Base-by-base conservation (phyloP, 2,329 filamentous ascomycete genomes). In the Pseudodiploospora longispora region DNA sequence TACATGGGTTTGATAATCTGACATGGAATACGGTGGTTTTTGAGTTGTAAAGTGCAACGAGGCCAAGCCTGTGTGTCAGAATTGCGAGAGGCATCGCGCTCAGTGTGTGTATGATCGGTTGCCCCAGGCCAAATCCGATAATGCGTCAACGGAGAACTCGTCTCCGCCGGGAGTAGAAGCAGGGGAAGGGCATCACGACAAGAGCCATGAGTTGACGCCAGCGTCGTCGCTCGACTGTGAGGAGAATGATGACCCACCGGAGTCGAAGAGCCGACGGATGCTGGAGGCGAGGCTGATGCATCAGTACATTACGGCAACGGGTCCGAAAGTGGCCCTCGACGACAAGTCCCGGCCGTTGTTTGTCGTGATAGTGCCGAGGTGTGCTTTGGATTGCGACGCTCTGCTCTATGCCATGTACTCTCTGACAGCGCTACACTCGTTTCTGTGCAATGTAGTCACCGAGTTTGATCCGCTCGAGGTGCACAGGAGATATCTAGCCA, bases 241-340 rank as follows among this genome's bases (percentile, higher is more conserved):
- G 4, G 19, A 47, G 27, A 39, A 43, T 12, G 42, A 51, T 10
- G 48, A 50, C 10, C 43, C 37, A 6, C 42, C 45, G 2, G 51
- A 53, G 39, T 45, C 51, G 6, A 47, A 41, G n/a, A 42, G 48
- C 12, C 50, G 51, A 3, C 51, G 51, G 8, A 30, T 47, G 30
- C 37, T 49, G 31, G 51, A 53, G 41, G 30, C 47, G 27, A 49
- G 42, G 9, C 40, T 53, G 31, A 52, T 53, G 51, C 50, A 52
- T 36, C 50, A 47, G 10, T 53, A 50, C 33, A 30, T 48, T n/a
- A 50, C 46, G 7, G 36, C 40, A 27, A 50, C 50, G 6, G 51
- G 50, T 2, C 38, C 34, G 3, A 47, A 44, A 2, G 10, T 50
- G 9, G 44, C 44, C 27, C 44, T 53, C 6, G 51, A 53, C 35